Conservation (phyloP, 2,329 filamentous ascomycete species). For the Exophiala sideris region DNA sequence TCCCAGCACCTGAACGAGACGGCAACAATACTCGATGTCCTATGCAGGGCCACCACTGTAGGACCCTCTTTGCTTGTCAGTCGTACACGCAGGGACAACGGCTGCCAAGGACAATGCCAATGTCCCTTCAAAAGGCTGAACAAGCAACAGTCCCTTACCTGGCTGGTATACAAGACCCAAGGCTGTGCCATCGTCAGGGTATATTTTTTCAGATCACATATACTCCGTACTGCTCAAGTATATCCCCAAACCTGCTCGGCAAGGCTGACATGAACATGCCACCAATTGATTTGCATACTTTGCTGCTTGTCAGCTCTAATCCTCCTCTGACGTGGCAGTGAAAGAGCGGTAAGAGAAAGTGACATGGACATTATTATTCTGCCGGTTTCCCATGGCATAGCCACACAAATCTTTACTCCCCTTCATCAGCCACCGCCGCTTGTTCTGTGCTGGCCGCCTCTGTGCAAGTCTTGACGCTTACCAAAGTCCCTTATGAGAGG, state of each 20-base stretch:
- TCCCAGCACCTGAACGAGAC: too few relatives aligned
- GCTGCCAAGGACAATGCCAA: too few relatives aligned
- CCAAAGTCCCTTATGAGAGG: too few relatives aligned
- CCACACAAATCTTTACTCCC: background rate
- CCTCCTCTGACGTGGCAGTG: constrained; percentile 1
- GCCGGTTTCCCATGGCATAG: background rate
- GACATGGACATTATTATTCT: too few relatives aligned
- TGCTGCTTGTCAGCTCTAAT: background rate
- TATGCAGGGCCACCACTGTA: too few relatives aligned
- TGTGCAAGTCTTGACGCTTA: background rate
- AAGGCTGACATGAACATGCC: background rate
- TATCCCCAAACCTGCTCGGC: background rate
- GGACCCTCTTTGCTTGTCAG: too few relatives aligned
- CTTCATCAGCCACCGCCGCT: background rate
- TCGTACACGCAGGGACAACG: too few relatives aligned
- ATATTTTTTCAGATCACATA: background rate
- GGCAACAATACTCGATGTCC: too few relatives aligned
- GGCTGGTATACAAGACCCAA: background rate
- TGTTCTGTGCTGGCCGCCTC: background rate
- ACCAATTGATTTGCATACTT: background rate
- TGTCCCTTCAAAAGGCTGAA: too few relatives aligned
- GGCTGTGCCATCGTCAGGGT: background rate
- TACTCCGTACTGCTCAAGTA: background rate
- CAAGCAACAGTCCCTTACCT: too few relatives aligned
- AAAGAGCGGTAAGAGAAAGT: background rate